These are phyloP conservation scores for Rhipidocladum racemiflorum DNA, from an alignment of 176 grass and related monocot species.

Conservation along the genomic window DNA sequence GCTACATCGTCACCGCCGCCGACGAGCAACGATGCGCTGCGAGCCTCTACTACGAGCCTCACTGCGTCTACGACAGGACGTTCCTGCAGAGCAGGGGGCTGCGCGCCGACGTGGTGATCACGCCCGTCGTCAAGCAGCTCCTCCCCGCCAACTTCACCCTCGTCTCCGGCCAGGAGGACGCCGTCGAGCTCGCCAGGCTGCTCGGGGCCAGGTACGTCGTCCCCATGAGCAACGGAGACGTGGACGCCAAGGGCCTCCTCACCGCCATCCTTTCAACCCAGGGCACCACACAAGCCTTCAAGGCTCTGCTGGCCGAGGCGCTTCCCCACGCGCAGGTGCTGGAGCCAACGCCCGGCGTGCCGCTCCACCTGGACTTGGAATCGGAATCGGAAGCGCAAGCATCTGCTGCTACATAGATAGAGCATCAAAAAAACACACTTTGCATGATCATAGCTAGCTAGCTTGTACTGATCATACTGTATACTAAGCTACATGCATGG, in stretches of 20 bases:
- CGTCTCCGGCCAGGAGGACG: conserved; percentile 89
- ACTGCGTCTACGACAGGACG: conserved; percentile 63
- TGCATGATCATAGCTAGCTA: no score
- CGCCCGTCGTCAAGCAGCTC: conserved; percentile 79
- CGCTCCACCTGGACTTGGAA: conserved; percentile 28
- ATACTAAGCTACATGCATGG: not conserved
- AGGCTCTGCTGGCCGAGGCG: conserved; percentile 58
- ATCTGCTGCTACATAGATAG: not conserved
- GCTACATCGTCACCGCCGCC: conserved; percentile 35
- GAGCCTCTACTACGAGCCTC: conserved; percentile 78
- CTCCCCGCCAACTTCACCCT: conserved; percentile 75
- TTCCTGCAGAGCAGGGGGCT: conserved; percentile 44
- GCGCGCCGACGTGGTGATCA: conserved; percentile 68
- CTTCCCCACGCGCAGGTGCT: conserved; percentile 54
- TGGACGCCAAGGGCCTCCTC: conserved; percentile 63
- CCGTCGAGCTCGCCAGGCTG: conserved; percentile 64
- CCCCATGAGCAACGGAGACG: conserved; percentile 84
- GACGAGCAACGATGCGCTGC: not conserved
- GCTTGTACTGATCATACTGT: no score
- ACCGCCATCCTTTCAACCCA: conserved; percentile 29
- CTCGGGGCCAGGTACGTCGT: conserved; percentile 70
- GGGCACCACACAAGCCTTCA: conserved; percentile 68
- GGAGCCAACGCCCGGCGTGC: conserved; percentile 62
- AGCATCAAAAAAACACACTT: no score
- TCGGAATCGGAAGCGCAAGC: not conserved